Evolutionary conservation across 225 moss, liverwort and hornwort genomes (phyloP).

Genomic region (Thuidium tamariscinum): DNA sequence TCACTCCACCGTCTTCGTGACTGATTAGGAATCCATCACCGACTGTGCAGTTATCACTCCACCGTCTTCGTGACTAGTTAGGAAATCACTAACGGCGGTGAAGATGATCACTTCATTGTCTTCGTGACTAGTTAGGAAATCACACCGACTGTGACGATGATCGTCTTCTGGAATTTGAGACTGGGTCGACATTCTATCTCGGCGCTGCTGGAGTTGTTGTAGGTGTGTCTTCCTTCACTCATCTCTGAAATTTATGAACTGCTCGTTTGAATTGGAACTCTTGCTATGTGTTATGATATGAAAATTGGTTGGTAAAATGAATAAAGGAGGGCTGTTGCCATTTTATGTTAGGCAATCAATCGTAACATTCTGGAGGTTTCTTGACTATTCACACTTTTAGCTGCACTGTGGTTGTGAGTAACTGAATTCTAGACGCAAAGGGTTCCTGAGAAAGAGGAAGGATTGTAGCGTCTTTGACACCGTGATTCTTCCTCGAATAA

Average conservation of each 20-base stretch:
- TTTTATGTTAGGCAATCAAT: not conserved
- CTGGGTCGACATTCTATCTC: not conserved
- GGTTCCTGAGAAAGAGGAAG: not conserved
- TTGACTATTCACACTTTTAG: not conserved
- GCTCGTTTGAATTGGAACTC: not conserved
- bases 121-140: not conserved
- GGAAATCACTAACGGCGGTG: not conserved
- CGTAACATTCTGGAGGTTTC: not conserved
- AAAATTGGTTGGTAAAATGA: not conserved
- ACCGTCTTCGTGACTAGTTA: not conserved
- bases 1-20: not conserved
- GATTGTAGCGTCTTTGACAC: not conserved
- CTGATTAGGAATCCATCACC: not conserved
- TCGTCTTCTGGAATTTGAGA: not conserved
- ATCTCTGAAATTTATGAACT: not conserved
- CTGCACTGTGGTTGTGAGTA: not conserved
- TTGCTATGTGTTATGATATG: not conserved
- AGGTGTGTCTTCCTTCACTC: not conserved
- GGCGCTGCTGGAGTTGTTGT: not conserved
- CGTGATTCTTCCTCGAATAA: not conserved
- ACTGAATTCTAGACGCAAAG: not conserved
- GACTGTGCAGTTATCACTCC: not conserved
- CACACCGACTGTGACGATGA: not conserved
- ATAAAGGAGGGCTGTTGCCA: not conserved
- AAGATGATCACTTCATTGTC: not conserved